Percentiles rank a stretch among this genome's conserved stretches.
Evolutionary conservation across 352 stramenopile genomes (phyloP).

Genomic region (Blastocystis sp.): DNA sequence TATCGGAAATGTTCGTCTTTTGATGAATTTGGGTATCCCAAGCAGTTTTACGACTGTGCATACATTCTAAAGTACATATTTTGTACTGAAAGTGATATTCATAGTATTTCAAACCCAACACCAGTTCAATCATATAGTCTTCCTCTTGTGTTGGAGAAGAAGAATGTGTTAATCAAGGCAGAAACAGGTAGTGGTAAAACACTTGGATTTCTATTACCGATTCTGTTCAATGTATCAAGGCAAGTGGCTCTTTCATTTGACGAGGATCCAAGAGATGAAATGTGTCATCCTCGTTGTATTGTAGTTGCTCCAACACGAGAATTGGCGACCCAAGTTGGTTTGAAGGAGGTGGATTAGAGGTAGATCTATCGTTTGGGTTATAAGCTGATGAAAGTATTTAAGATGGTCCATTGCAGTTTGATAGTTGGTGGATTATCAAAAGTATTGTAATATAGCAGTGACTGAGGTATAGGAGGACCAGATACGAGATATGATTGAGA

Average conservation of each 20-base stretch:
- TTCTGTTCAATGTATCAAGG: constrained; percentile 70
- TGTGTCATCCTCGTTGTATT: constrained; percentile 66
- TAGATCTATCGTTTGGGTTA: constrained; percentile 39
- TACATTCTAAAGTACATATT: neutral
- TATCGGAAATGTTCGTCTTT: neutral
- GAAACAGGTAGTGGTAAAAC: constrained; percentile 72
- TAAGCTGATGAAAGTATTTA: constrained; percentile 46
- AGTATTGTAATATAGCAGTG: neutral
- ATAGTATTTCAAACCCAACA: constrained; percentile 66
- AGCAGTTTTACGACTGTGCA: constrained; percentile 9
- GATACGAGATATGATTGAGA: neutral
- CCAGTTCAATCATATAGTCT: constrained; percentile 69
- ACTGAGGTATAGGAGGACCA: constrained; percentile 34
- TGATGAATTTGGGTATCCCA: constrained; percentile 1
- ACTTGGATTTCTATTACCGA: constrained; percentile 70
- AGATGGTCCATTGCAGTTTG: neutral
- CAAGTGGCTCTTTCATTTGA: constrained; percentile 64
- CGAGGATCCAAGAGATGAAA: constrained; percentile 64
- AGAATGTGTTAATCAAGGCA: constrained; percentile 68
- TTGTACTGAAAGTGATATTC: too few relatives aligned
- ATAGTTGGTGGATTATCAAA: constrained; percentile 21
- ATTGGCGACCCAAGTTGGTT: constrained; percentile 24
- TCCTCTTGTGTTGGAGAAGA: constrained; percentile 64
- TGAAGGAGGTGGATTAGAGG: neutral
- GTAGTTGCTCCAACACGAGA: constrained; percentile 67